Evolutionary conservation across 2,329 filamentous ascomycete genomes (phyloP), one percentile per base, ranked within the genome.

Genomic region (Akanthomyces muscarius): DNA sequence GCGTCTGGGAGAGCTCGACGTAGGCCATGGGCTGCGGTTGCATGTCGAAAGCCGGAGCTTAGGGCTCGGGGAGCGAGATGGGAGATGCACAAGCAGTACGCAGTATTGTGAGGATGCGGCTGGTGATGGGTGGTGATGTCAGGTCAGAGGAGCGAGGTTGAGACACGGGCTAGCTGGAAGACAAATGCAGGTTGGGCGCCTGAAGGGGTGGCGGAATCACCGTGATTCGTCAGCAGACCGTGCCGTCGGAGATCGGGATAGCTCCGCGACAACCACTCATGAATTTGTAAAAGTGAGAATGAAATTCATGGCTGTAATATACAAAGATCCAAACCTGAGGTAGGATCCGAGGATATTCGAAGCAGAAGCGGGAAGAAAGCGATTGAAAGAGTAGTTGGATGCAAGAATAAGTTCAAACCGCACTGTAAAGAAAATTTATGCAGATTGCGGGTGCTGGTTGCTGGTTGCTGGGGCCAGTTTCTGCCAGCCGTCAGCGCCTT

Each of bases 1-100:
- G 77, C 68, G 81, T 85, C 76, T 83, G 81, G 16, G 82, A 82
- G 66, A 77, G 75, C 63, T 76, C 73, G 62, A 72, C 69, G 67
- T 75, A 70, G 69, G 73, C 74, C 75, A 77, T 77, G 66, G 74
- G 74, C 68, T 67, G 33, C 25, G 52, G 33, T 44, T 44, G 63
- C 45, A 33, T 44, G 30, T 55, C 44, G 59, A 25, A 28, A 61
- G 53, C 64, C 63, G 51, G 47, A 42, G 61, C 51, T 58, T 25
- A 30, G 18, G 38, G 13, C 45, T 5, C 30, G 23, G n/a, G 16
- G 21, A 28, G 21, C 10, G 36, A 47, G 23, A 38, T 38, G 25
- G 4, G 14, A 38, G 53, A 50, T 62, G 45, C 45, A 51, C 36
- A 21, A 38, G 41, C 36, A 33, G 38, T 21, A 51, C 33, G 38